Evolutionary conservation across 805 yeast genomes (phyloP), one percentile per base, ranked within the genome.

Genomic region (Diddensiella caesifluorescens): DNA sequence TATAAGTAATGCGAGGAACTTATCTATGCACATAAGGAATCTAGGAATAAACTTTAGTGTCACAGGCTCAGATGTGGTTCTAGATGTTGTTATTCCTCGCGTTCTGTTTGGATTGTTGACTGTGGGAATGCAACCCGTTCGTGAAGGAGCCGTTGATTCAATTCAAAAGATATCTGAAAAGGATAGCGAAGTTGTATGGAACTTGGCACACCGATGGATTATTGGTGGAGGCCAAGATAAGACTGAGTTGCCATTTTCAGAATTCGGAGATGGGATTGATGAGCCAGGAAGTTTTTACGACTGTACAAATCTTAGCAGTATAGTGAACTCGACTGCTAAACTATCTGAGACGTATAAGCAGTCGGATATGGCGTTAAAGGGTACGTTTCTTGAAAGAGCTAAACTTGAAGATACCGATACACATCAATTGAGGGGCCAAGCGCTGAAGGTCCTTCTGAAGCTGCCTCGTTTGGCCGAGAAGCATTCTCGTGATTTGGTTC

Each of bases 101-200:
- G 77, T 71, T 52, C 41, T 78, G 28, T 72, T 83, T 50, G 97
- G 97, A 25, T 70, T 83, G 46, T 62, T 89, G 32, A 69, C 86
- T 3, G 79, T 79, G 25, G 74, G 76, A 44, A 87, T 90, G 52
- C 83, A 86, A 42, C 97, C 97, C 0, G 71, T 83, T 10, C 88
- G 95, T 95, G 73, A 75, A 15, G 87, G 83, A 4, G 83, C 83
- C 1, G 64, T 70, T 41, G 90, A 81, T 46, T 71, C 74, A 3
- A 55, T 85, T 3, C 75, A 79, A 1, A 54, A 60, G 3, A 60
- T 81, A 6, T 61, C 68, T 10, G 64, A 57, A 13, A 69, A 68
- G 48, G 57, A 65, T 38, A 67, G 70, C 13, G 62, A 60, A 0
- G 37, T 65, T 9, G 64, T 83, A 0, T 87, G 95, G 94, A 56